A percentile compares a stretch with the other conserved stretches of the same genome.
Conservation (phyloP, 306 rosid species). For the Trichosanthes truncata region DNA sequence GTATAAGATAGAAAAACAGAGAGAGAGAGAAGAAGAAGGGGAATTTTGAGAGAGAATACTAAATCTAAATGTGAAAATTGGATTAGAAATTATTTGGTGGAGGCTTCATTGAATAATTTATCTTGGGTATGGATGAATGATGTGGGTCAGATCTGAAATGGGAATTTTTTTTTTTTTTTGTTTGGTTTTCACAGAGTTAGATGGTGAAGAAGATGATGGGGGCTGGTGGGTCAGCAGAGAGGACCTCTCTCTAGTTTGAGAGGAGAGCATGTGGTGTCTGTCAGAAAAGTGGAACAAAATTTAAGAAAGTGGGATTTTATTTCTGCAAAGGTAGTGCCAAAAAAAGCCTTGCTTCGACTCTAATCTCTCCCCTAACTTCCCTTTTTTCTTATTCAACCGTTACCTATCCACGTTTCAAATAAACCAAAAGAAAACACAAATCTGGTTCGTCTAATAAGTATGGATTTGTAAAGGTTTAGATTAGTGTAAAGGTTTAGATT, state of each 20-base stretch:
- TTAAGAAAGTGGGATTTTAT: constrained; percentile 5
- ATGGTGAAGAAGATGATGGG: constrained; percentile 1
- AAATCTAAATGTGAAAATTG: background rate
- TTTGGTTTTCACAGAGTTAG: background rate
- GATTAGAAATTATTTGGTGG: no score
- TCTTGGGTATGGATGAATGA: background rate
- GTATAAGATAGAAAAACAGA: background rate
- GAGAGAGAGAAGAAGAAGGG: background rate
- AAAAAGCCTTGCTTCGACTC: background rate
- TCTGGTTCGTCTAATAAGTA: no score
- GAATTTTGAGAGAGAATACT: background rate
- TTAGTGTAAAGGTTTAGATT: no score
- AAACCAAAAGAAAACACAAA: background rate
- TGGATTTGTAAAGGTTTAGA: no score
- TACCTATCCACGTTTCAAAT: background rate
- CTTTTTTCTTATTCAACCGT: background rate
- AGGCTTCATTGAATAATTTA: no score
- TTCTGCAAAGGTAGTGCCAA: background rate
- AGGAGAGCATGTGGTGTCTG: constrained; percentile 1
- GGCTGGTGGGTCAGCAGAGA: background rate
- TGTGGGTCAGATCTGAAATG: constrained; percentile 11
- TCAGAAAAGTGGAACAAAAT: constrained; percentile 8
- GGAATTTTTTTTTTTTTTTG: background rate
- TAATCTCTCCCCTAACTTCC: background rate
- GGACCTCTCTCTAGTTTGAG: background rate